Conservation (phyloP, 441 rosid species). For the Gossypium schwendimanii region DNA sequence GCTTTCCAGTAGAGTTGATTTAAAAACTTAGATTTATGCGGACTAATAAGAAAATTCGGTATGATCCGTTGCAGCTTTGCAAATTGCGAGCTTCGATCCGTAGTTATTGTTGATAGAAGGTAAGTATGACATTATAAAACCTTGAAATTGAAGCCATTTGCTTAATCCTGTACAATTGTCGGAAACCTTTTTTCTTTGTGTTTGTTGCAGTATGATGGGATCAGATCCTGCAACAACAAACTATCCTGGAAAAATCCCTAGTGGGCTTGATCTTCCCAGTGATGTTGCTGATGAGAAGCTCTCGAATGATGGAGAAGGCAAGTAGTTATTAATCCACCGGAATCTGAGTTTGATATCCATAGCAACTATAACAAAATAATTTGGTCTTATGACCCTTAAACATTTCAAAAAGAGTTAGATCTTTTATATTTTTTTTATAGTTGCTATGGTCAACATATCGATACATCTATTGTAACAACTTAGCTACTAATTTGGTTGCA, state of each 20-base stretch:
- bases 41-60: background rate
- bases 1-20: background rate
- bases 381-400: too few species aligned
- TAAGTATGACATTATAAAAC: background rate
- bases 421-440: too few species aligned
- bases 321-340: background rate
- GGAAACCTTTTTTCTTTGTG: background rate
- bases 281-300: constrained; percentile 38
- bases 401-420: too few species aligned
- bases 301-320: constrained; percentile 9
- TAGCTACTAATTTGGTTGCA: too few species aligned
- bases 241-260: constrained; percentile 60
- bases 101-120: constrained; percentile 14
- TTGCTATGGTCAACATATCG: too few species aligned
- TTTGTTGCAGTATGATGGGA: constrained; percentile 48
- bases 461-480: too few species aligned
- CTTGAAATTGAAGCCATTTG: background rate
- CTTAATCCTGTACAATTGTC: background rate
- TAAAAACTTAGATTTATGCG: background rate
- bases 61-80: constrained; percentile 13
- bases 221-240: constrained; percentile 46
- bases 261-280: constrained; percentile 58
- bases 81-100: constrained; percentile 17
- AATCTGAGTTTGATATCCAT: background rate
- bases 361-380: background rate